Evolutionary conservation across 148 eudicot genomes (phyloP), one percentile per base, ranked within the genome.

Genomic region (Vaccinium darrowii): DNA sequence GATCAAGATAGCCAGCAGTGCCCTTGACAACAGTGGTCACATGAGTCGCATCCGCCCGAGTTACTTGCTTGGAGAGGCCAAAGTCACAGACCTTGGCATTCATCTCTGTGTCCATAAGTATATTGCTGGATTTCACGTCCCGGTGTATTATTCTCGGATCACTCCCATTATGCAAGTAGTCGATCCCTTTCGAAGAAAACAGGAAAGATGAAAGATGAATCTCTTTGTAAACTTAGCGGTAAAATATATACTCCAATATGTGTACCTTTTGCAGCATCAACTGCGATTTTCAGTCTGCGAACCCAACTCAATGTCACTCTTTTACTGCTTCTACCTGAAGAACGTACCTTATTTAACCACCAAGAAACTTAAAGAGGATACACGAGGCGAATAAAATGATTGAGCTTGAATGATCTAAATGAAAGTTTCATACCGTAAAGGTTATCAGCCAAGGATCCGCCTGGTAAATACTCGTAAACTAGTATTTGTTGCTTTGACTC

Each of bases 1-100:
- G 98, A 86, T 95, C 98, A 81, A 95, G 92, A 89, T 95, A 95
- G 76, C 98, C 98, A 81, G 97, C 93, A 81, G 97, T 93, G 88
- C 97, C 95, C 88, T 93, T 93, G 69, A 93, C 97, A 76, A 86
- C 89, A 75, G 98, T 92, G 85, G 95, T 95, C 8, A 93, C 87
- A 69, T 92, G 98, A 79, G 91, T 88, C 78, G 91, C 93, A 80
- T 93, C 95, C 71, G 91, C 89, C 80, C 86, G 88, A 16, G 91
- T 79, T 63, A 92, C 51, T 87, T 92, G 94, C 92, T 92, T 93
- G 50, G 91, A 93, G 25, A 95, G 93, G 52, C 98, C 98, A 88
- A 95, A 95, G 87, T 95, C 98, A 82, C 90, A 89, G 78, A 93
- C 90, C 88, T 92, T 93, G 19, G 93, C 98, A 85, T 93, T 95